These are phyloP conservation scores for Penicillium goetzii DNA, from an alignment of 495 filamentous ascomycete species.

Conservation along the genomic window DNA sequence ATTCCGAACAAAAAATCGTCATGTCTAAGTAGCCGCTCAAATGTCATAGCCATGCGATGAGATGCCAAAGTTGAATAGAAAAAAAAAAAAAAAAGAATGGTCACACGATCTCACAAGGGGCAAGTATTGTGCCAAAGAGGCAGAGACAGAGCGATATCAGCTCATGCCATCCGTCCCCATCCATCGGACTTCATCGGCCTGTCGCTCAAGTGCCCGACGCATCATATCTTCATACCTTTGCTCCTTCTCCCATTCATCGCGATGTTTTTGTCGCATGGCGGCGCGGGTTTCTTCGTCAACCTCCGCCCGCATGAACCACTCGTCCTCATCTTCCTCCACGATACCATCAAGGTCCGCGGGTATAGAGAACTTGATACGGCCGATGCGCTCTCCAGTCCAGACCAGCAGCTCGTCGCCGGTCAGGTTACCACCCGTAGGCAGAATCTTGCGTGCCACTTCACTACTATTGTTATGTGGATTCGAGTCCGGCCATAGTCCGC, in stretches of 20 bases:
- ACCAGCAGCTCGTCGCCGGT: constrained; percentile 67
- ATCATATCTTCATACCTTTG: constrained; percentile 67
- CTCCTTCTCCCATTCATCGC: constrained; percentile 47
- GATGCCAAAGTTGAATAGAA: not conserved
- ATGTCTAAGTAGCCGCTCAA: constrained; percentile 2
- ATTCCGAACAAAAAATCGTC: not conserved
- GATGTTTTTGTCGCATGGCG: constrained; percentile 47
- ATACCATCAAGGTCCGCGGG: constrained; percentile 48
- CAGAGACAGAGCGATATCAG: constrained; percentile 11
- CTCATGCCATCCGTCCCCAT: constrained; percentile 68
- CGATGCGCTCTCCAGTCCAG: constrained; percentile 82
- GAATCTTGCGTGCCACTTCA: constrained; percentile 70
- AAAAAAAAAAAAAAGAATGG: not conserved
- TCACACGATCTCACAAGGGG: not conserved
- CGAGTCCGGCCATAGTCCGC: constrained; percentile 37
- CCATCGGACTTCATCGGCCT: constrained; percentile 82
- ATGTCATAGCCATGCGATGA: not conserved
- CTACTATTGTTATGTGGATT: constrained; percentile 28
- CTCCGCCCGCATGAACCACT: constrained; percentile 39
- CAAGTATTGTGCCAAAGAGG: not conserved
- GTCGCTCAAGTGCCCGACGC: constrained; percentile 73
- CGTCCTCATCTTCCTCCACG: constrained; percentile 50
- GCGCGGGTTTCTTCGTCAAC: constrained; percentile 43
- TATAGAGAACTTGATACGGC: constrained; percentile 66
- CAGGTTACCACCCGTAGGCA: constrained; percentile 59